Base-by-base conservation (phyloP, 2,329 filamentous ascomycete genomes). In the Aureobasidium subglaciale region DNA sequence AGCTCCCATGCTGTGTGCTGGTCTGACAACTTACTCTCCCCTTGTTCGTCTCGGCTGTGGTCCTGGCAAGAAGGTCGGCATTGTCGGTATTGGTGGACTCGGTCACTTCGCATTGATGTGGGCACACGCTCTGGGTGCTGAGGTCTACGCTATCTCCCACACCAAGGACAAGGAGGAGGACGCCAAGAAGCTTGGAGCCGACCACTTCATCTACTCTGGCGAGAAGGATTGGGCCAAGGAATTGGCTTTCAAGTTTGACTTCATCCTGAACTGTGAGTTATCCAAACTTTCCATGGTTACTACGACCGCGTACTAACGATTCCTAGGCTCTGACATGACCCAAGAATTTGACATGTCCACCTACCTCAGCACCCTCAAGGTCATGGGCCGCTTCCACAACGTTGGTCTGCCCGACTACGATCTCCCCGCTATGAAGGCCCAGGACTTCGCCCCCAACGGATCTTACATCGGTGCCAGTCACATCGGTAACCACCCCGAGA, bases 391-490 rank as follows among this genome's bases (percentile, higher is more conserved):
- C 65, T 90, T 85, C 80, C 80, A 90, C 66, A 86, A 80, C 63
- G 86, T 90, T 46, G 87, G 87, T 38, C 76, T 90, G 63, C 87
- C 87, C 1, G 86, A 88, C 65, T 85, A 87, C 58, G 81, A 84
- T 42, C 81, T 87, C 15, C 81, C 87, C 58, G 72, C 77, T 53
- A 78, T 92, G 62, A 83, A 81, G 71, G 84, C 86, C 52, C 84
- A 88, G 74, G 81, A 81, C 64, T 84, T 92, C 64, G 75, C 87
- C 59, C 70, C 69, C 61, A 92, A 90, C 71, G 88, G 88, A n/a
- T 72, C 69, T 63, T 73, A 66, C 64, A 69, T 74, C 60, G 71
- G 72, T 27, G 71, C 72, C 15, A 70, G 66, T 56, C 71, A 74
- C 60, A 72, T 74, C 56, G 72, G 72, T 15, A 73, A 72, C 64